Evolutionary conservation across 169 alveolate genomes (phyloP), one percentile per base, ranked within the genome.

Genomic region (Plasmodium berghei): DNA sequence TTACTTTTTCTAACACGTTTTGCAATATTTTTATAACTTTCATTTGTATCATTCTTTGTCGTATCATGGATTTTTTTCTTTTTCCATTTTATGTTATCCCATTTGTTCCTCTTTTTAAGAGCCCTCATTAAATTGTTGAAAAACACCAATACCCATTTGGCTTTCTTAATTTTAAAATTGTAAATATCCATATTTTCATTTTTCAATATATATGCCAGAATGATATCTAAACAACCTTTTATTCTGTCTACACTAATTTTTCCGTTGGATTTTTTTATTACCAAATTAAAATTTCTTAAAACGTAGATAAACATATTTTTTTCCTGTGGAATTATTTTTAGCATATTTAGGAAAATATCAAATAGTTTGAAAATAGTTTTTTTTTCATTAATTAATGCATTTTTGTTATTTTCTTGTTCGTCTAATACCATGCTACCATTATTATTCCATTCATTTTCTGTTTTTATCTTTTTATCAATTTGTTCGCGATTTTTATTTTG

Each of bases 181-280:
- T 62, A 67, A 6, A 16, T 20, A 62, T 83, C 40, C 16, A 26
- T 34, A 63, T 54, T 55, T 40, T 86, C 77, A 20, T 16, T 64
- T 45, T 71, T 86, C 42, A 86, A 73, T 26, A 86, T 45, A 42
- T 86, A 86, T 48, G 91, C 91, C 42, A 59, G 49, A 14, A 86
- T 66, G n/a, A 86, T 28, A 9, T 86, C 87, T 52, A 86, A 66
- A 45, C 73, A 86, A 10, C 45, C 54, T 73, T 61, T 52, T 16
- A 86, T 24, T 55, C 67, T 59, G 24, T 22, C 16, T 22, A 70
- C 18, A 64, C 22, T 71, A 10, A 86, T 63, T n/a, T 20, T 14
- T 3, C 20, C 59, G 48, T 58, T 10, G 9, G 61, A 42, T 54
- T 40, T 69, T 59, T 66, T 49, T 49, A 86, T 24, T 22, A 72